Evolutionary conservation across 257 asterid genomes (phyloP).

Genomic region (Solanum sparsipilum): DNA sequence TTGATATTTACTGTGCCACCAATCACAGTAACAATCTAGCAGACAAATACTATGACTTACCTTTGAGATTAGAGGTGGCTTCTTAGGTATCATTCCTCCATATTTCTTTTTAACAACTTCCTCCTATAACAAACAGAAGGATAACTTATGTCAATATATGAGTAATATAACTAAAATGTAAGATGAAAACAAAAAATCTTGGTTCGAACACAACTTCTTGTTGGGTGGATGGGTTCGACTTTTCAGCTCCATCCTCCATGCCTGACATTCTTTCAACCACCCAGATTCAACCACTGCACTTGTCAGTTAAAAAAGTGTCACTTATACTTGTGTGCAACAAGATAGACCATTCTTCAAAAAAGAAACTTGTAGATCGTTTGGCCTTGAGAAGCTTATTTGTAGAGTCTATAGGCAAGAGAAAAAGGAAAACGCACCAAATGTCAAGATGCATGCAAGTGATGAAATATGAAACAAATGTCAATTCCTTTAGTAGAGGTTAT

Average conservation of each 20-base stretch:
- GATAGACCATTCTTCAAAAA: not conserved
- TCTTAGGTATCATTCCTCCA: conserved; percentile 91
- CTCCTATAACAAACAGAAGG: conserved; percentile 33
- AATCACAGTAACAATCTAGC: not conserved
- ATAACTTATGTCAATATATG: not conserved
- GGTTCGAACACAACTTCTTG: conserved; percentile 52
- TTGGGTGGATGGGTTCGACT: conserved; percentile 47
- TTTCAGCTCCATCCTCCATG: conserved; percentile 57
- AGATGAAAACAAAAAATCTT: not conserved
- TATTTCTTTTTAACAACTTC: conserved; percentile 76
- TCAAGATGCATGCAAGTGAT: not conserved
- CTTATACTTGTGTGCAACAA: conserved; percentile 40
- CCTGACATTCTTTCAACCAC: conserved; percentile 54
- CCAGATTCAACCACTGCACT: conserved; percentile 19
- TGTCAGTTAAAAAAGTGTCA: not conserved
- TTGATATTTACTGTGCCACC: not conserved
- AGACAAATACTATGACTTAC: conserved; percentile 14
- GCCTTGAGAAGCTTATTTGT: not conserved
- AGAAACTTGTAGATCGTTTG: not conserved
- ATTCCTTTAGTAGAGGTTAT: not conserved
- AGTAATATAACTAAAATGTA: not conserved
- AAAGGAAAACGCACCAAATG: not conserved
- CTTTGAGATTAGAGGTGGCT: conserved; percentile 92
- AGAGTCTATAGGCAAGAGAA: not conserved
- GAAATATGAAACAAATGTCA: not conserved